phyloP scores from a whole-genome alignment of 2,329 filamentous ascomycete species.

The Zymoseptoria crescenta region DNA sequence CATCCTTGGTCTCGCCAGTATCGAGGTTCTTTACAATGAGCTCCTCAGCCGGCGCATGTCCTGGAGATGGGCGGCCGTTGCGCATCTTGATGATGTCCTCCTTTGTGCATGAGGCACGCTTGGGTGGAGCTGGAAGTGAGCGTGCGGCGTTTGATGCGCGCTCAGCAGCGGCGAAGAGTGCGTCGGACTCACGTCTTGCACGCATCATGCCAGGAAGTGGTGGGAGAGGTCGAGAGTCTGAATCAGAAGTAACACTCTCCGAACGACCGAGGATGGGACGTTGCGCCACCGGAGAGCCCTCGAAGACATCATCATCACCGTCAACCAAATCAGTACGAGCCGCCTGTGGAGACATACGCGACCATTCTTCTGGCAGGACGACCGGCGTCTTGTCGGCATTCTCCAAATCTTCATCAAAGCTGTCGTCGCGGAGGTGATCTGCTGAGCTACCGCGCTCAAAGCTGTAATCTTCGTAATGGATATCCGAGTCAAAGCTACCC shows the following conservation, averaged over 20 bases:
- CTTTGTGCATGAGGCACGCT: slow-evolving; percentile 60
- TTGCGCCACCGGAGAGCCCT: slow-evolving; percentile 42
- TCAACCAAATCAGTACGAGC: slow-evolving; percentile 48
- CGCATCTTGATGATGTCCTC: slow-evolving; percentile 66
- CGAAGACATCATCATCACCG: slow-evolving; percentile 60
- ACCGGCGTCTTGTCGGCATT: slow-evolving; percentile 96
- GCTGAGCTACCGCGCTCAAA: slow-evolving; percentile 52
- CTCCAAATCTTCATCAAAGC: slow-evolving; percentile 91
- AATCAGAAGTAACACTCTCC: slow-evolving; percentile 69
- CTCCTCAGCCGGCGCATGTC: slow-evolving; percentile 30
- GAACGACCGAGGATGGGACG: slow-evolving; percentile 55
- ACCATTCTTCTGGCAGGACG: slow-evolving; percentile 95
- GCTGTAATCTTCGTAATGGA: slow-evolving; percentile 63
- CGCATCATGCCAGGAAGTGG: slow-evolving; percentile 64
- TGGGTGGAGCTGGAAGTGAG: slow-evolving; percentile 64
- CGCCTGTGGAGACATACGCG: slow-evolving; percentile 61
- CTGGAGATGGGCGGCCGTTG: slow-evolving; percentile 16
- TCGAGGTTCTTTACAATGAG: slow-evolving; percentile 24
- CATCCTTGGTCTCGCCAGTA: slow-evolving; percentile 19
- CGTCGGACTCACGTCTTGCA: slow-evolving; percentile 44
- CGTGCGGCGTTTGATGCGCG: slow-evolving; percentile 60
- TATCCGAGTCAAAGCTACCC: slow-evolving; percentile 78
- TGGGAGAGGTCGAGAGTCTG: slow-evolving; percentile 75
- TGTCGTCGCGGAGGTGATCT: slow-evolving; percentile 51
- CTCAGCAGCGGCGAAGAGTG: slow-evolving; percentile 64